A percentile compares a stretch with the other conserved stretches of the same genome.
Evolutionary conservation across 2,329 filamentous ascomycete species (phyloP).

Genomic region (Cyphellophora attinorum): DNA sequence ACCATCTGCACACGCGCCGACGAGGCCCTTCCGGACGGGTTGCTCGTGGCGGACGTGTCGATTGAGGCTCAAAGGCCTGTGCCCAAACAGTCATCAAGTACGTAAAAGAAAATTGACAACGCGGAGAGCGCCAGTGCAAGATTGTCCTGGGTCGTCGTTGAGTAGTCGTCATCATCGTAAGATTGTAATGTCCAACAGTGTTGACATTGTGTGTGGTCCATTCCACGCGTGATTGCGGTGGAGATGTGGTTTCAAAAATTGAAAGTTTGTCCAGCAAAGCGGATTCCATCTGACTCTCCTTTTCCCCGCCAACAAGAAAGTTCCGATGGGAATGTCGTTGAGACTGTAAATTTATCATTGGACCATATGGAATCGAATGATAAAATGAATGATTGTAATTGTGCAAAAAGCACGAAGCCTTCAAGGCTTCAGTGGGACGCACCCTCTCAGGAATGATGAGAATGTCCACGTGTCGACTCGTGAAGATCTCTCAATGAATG

Average conservation of each 20-base stretch:
- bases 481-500: conserved; percentile 12
- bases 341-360: conserved; percentile 1
- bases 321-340: conserved; percentile 1
- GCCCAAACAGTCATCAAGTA: neutral
- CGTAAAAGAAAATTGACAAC: neutral
- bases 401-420: neutral
- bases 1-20: neutral
- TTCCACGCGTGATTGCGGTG: neutral
- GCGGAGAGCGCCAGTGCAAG: neutral
- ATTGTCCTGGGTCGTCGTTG: neutral
- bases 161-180: neutral
- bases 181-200: neutral
- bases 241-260: neutral
- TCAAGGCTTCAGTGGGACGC: conserved; percentile 1
- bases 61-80: neutral
- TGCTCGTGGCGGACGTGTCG: neutral
- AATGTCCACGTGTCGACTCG: conserved; percentile 18
- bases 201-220: neutral
- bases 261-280: conserved; percentile 1
- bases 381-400: neutral
- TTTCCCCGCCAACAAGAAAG: neutral
- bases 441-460: conserved; percentile 3
- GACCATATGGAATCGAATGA: neutral
- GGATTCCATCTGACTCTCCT: neutral
- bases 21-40: neutral